Evolutionary conservation across 2,329 filamentous ascomycete species (phyloP), one percentile per base, ranked within the genome.

Genomic region (Thielaviopsis punctulata): DNA sequence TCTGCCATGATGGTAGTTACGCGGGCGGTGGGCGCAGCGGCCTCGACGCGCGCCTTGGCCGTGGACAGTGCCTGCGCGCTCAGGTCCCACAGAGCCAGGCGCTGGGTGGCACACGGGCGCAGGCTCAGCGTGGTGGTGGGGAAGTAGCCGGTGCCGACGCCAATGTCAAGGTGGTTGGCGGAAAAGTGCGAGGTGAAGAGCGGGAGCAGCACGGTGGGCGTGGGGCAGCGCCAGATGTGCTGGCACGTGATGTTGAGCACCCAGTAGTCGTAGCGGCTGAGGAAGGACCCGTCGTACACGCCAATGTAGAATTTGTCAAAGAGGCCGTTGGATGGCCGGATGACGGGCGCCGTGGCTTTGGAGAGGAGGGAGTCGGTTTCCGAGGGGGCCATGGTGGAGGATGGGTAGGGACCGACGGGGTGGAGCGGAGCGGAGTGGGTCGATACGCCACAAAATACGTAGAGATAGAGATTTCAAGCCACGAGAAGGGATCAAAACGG

Each of bases 71-170:
- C 59, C 44, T 62, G 59, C 1, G 56, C 54, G 47, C 64, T 68
- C 19, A 67, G 55, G 57, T 69, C 68, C 43, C 65, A 57, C 10
- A 70, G 60, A 1, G 64, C 63, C 3, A 70, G 56, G 4, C 60
- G 56, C 39, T 63, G 61, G 46, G 54, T 59, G 48, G 56, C 48
- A 46, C 50, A 22, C 22, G 41, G 47, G 43, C 57, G 54, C 44
- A 56, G 56, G 1, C 53, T 55, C 22, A 66, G 57, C 4, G 62
- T 59, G 10, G 53, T 55, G 23, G 62, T 59, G 1, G 64, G 66
- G 48, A 66, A 68, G 56, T 62, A 69, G 10, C 66, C 67, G 2
- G 64, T 65, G 1, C 63, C 67, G n/a, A 68, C 66, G 48, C 67
- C 67, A 22, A 65, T 59, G 57, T 69, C 66, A 19, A 69, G 62